Evolutionary conservation across 2,329 filamentous ascomycete species (phyloP).

Genomic region (Nectriaceae sp.): DNA sequence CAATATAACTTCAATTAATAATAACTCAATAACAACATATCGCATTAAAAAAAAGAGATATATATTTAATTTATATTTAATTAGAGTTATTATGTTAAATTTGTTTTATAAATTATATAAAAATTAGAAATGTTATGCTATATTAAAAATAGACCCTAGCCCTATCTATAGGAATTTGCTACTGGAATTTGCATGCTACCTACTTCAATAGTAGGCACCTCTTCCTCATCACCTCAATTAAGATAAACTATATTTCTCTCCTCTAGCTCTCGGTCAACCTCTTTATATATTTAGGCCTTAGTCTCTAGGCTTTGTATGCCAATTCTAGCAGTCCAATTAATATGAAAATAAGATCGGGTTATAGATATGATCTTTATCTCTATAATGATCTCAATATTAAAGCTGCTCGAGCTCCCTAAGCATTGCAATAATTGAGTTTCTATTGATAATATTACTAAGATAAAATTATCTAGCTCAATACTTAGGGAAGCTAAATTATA

Average conservation of each 20-base stretch:
- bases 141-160: neutral
- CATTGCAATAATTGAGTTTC: neutral
- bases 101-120: neutral
- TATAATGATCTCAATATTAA: neutral
- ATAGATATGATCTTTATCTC: neutral
- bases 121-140: neutral
- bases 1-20: neutral
- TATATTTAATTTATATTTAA: neutral
- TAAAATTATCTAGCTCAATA: neutral
- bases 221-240: neutral
- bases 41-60: neutral
- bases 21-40: neutral
- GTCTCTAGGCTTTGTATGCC: neutral
- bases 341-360: neutral
- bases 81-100: neutral
- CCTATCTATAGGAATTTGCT: neutral
- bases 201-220: neutral
- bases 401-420: neutral
- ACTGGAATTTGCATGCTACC: neutral
- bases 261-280: neutral
- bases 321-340: neutral
- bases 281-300: neutral
- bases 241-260: neutral
- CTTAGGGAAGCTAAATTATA: too few species aligned
- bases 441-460: neutral